Evolutionary conservation across 2,329 filamentous ascomycete species (phyloP), one percentile per base, ranked within the genome.

Genomic region (Colletotrichum tropicale): DNA sequence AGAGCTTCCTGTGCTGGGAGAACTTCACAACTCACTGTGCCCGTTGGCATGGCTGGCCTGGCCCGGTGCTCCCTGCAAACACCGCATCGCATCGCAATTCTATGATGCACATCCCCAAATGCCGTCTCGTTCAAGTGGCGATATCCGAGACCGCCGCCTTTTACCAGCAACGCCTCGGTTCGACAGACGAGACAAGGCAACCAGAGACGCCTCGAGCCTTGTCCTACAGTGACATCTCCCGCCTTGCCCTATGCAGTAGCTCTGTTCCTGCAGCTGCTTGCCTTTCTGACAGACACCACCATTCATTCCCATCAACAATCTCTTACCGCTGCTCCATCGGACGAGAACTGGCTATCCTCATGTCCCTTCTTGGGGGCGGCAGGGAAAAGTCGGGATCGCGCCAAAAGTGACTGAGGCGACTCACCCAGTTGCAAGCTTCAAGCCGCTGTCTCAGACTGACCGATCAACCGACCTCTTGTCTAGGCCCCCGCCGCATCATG

Each of bases 181-280:
- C 18, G 9, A 62, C 12, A 38, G n/a, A 18, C 55, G 52, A 73
- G 36, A 52, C 55, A 60, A 30, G n/a, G 55, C 55, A 58, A 72
- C 38, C 52, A 28, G 43, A 28, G 28, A 28, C 43, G 70, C 67
- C 60, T 72, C 70, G 24, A 65, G 67, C 67, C 60, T 73, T 48
- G 18, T 48, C 38, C 28, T 70, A 36, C 52, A 36, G 65, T 52
- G 24, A 48, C 13, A 48, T 66, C 24, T 52, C n/a, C 64, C 32
- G 30, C 26, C 68, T 55, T 16, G 38, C 70, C 21, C 38, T 15
- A 67, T 68, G 70, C 70, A 65, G 58, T 65, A 60, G 21, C 65
- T 73, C 55, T 56, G 74, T 76, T 73, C 70, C 74, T 74, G 74
- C 74, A 76, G 74, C 61, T 43, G 15, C 21, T 21, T 26, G n/a